These are phyloP conservation scores for Saprolegnia diclina DNA, from an alignment of 352 stramenopile species.

Conservation along the genomic window DNA sequence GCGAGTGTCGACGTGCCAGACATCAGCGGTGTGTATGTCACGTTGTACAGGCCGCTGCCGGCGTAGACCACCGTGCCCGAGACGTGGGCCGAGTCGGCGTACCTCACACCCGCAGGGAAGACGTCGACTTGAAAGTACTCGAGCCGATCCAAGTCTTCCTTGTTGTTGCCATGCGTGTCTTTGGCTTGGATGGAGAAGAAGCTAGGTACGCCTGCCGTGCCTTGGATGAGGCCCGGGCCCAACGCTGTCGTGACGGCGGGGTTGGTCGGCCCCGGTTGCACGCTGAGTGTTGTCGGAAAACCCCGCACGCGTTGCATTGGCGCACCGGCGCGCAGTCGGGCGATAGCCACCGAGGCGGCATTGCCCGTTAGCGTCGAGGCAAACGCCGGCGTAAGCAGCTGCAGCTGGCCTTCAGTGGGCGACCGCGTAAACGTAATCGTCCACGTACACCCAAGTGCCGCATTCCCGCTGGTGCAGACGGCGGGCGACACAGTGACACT, in stretches of 20 bases:
- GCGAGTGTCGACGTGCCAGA: slow-evolving; percentile 84
- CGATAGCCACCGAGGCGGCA: slow-evolving; percentile 40
- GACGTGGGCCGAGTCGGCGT: slow-evolving; percentile 31
- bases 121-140: slow-evolving; percentile 42
- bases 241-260: slow-evolving; percentile 68
- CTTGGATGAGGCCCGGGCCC: slow-evolving; percentile 51
- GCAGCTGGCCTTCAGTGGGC: slow-evolving; percentile 25
- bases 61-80: slow-evolving; percentile 48
- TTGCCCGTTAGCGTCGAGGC: slow-evolving; percentile 42
- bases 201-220: slow-evolving; percentile 43
- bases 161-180: slow-evolving; percentile 77
- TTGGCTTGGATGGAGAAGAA: slow-evolving; percentile 77
- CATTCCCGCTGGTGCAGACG: slow-evolving; percentile 39
- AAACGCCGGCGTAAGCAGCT: slow-evolving; percentile 14
- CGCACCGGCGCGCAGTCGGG: slow-evolving; percentile 34
- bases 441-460: slow-evolving; percentile 61
- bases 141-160: slow-evolving; percentile 36
- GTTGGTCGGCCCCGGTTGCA: slow-evolving; percentile 51
- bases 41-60: slow-evolving; percentile 72
- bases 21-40: slow-evolving; percentile 77
- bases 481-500: slow-evolving; percentile 32
- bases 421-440: slow-evolving; percentile 49
- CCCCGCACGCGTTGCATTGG: slow-evolving; percentile 41
- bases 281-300: slow-evolving; percentile 61
- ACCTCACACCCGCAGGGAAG: slow-evolving; percentile 36